These are phyloP conservation scores for Perilla frutescens DNA, from an alignment of 257 asterid species.

Conservation along the genomic window DNA sequence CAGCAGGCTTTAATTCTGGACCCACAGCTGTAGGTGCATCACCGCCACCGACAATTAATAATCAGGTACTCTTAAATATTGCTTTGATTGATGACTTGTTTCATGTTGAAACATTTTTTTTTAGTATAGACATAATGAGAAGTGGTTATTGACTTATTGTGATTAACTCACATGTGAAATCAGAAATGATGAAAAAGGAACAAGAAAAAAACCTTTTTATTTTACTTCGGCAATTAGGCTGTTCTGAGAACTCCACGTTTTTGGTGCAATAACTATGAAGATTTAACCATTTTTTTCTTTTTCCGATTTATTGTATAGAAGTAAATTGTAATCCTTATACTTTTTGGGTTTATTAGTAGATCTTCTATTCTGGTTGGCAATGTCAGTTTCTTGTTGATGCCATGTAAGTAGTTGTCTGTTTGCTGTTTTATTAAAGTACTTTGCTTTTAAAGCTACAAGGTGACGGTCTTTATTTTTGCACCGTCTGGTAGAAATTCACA, in stretches of 20 bases:
- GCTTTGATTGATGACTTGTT: slow-evolving; percentile 15
- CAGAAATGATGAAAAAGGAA: neutral
- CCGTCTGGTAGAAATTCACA: neutral
- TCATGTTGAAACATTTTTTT: neutral
- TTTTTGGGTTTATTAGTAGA: neutral
- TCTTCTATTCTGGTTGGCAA: neutral
- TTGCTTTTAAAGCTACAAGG: neutral
- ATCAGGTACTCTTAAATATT: slow-evolving; percentile 56
- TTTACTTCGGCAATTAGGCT: neutral
- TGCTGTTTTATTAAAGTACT: neutral
- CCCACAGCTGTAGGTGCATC: slow-evolving; percentile 47
- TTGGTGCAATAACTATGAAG: neutral
- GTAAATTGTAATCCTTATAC: neutral
- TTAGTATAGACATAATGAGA: neutral
- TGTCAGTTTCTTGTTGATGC: neutral
- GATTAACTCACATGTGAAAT: neutral
- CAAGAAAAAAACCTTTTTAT: neutral
- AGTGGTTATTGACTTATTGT: slow-evolving; percentile 8
- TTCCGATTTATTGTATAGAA: neutral
- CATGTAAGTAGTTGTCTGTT: slow-evolving; percentile 16
- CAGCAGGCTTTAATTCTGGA: slow-evolving; percentile 51
- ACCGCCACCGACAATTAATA: slow-evolving; percentile 48
- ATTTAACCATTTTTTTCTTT: neutral
- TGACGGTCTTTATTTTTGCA: neutral
- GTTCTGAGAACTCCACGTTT: neutral